Base-by-base conservation (phyloP, 1,139 yeast species). In the Yamadazyma diddensiae region DNA sequence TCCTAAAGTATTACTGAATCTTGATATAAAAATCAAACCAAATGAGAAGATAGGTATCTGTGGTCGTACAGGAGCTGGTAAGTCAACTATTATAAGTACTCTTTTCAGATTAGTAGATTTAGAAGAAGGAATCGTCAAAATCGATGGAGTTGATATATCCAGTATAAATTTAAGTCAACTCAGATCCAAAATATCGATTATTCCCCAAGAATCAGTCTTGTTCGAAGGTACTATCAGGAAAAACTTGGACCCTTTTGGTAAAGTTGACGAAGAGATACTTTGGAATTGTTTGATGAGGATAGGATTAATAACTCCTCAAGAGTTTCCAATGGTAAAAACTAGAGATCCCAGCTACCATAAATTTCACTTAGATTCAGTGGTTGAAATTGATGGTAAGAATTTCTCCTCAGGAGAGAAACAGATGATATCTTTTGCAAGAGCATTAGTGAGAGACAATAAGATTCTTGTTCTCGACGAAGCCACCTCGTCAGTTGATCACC, bases 31-130 rank as follows among this genome's bases (percentile, higher is more conserved):
- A 3, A 60, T 82, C 18, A 55, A 62, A 10, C 70, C 78, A 1
- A 71, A 76, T 11, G 79, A 79, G 51, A 81, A 79, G 50, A 67
- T 82, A 39, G 90, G 90, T 29, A 78, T 82, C 37, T 79, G 86
- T 58, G 92, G 92, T 15, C 72, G 90, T 47, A 82, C 90, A 1
- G 92, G 92, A 37, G 88, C 90, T 7, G 90, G 90, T 28, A 82
- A 82, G 54, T 73, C 82, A 14, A 76, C 86, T 2, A 77, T 82
- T 26, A 77, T 80, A 71, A 67, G 74, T 17, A 82, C 85, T 0
- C 57, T 82, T 35, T 82, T 74, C 53, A 66, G 92, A 34, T 56
- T 82, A 26, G 59, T 70, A 9, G 88, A 82, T 46, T 55, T 80
- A 24, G 50, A 60, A n/a, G 40, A 51, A 2, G 90, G 90, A 6